phyloP scores from a whole-genome alignment of 768 basidiomycete species.

The Lactarius pseudohatsudake region DNA sequence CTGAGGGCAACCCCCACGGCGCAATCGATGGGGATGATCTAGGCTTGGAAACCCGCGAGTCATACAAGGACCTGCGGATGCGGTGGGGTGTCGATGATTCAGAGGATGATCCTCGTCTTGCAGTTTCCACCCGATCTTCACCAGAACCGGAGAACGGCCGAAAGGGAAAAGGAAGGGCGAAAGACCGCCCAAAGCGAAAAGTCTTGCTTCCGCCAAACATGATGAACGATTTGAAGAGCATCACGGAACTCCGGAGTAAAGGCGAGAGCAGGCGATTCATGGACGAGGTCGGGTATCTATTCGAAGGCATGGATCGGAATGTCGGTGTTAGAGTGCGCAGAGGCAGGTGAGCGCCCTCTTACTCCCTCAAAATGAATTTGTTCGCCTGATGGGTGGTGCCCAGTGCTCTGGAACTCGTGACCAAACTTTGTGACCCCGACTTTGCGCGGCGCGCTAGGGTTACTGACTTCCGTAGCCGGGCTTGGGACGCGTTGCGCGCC shows the following conservation, averaged over 20 bases:
- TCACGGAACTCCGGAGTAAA: constrained; percentile 76
- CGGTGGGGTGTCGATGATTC: constrained; percentile 82
- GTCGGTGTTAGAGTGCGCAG: constrained; percentile 57
- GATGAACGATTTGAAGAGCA: constrained; percentile 76
- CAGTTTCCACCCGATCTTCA: constrained; percentile 22
- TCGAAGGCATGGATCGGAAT: constrained; percentile 68
- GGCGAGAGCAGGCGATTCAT: constrained; percentile 78
- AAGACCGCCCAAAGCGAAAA: constrained; percentile 30
- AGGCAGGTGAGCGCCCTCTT: constrained; percentile 52
- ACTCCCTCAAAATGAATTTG: not conserved
- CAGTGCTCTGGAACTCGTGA: constrained; percentile 76
- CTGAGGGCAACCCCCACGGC: constrained; percentile 18
- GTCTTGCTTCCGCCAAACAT: constrained; percentile 49
- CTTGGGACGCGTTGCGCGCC: constrained; percentile 64
- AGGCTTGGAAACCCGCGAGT: constrained; percentile 60
- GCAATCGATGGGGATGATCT: constrained; percentile 39
- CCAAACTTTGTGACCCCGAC: constrained; percentile 68
- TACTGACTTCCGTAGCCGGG: constrained; percentile 65
- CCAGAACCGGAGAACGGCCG: constrained; percentile 37
- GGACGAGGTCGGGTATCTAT: constrained; percentile 82
- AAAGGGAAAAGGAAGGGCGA: constrained; percentile 40
- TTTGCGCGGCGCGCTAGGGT: constrained; percentile 80
- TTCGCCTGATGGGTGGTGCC: not conserved
- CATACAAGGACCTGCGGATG: constrained; percentile 69
- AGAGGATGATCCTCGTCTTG: constrained; percentile 62